Evolutionary conservation across 2,329 filamentous ascomycete genomes (phyloP).

Genomic region (Botryotinia narcissicola): DNA sequence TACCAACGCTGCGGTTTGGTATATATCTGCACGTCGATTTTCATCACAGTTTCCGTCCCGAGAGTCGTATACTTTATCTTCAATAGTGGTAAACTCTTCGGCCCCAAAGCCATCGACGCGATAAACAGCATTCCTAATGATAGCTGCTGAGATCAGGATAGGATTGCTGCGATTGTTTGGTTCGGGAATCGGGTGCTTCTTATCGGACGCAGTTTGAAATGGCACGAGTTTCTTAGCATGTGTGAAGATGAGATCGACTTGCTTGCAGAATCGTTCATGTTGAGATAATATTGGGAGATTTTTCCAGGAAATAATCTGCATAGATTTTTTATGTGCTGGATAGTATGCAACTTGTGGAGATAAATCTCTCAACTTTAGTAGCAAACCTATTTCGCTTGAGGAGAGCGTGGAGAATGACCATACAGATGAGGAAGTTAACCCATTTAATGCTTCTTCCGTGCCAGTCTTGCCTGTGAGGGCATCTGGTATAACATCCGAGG

Average conservation of each 20-base stretch:
- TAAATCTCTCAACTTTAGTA: conserved; percentile 43
- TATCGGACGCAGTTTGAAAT: conserved; percentile 32
- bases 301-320: conserved; percentile 50
- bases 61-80: conserved; percentile 40
- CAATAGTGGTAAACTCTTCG: conserved; percentile 37
- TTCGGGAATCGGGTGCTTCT: neutral
- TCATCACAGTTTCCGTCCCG: conserved; percentile 33
- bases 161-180: neutral
- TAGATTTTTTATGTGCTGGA: conserved; percentile 41
- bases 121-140: conserved; percentile 39
- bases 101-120: conserved; percentile 41
- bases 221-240: conserved; percentile 37
- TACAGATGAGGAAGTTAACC: conserved; percentile 49
- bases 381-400: conserved; percentile 38
- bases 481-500: conserved; percentile 47
- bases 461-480: conserved; percentile 24
- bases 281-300: conserved; percentile 45
- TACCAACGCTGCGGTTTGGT: conserved; percentile 26
- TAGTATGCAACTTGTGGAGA: conserved; percentile 48
- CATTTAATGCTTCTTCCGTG: conserved; percentile 42
- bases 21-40: conserved; percentile 22
- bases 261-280: conserved; percentile 43
- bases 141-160: conserved; percentile 30
- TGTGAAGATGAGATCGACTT: conserved; percentile 41
- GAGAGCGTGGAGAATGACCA: conserved; percentile 47